Conservation (phyloP, 805 yeast species). For the Schwanniomyces polymorphus region DNA sequence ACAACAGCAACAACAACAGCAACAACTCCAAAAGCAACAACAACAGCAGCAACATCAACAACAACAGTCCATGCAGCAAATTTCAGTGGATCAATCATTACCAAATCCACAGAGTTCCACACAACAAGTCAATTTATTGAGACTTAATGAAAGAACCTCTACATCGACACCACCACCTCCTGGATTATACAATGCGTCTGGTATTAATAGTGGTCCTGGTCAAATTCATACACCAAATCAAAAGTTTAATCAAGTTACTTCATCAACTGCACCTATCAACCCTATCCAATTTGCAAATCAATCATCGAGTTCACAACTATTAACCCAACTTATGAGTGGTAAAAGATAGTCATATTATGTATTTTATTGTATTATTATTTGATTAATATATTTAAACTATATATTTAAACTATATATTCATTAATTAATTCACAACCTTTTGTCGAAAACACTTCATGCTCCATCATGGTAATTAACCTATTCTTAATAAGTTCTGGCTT, state of each 20-base stretch:
- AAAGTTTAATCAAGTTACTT: background rate
- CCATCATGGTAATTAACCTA: conserved; percentile 18
- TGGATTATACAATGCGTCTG: conserved; percentile 49
- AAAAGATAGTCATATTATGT: conserved; percentile 39
- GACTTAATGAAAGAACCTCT: conserved; percentile 29
- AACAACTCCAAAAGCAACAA: conserved; percentile 24
- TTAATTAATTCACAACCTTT: conserved; percentile 4
- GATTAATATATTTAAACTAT: background rate
- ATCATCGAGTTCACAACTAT: conserved; percentile 73
- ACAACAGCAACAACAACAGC: conserved; percentile 33
- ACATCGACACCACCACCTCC: conserved; percentile 73
- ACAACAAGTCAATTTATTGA: conserved; percentile 26
- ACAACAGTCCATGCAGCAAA: background rate
- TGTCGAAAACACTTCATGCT: conserved; percentile 15
- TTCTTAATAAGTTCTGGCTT: conserved; percentile 7
- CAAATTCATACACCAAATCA: background rate
- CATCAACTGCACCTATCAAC: conserved; percentile 2
- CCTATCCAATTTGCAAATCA: conserved; percentile 7
- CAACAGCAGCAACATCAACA: conserved; percentile 4
- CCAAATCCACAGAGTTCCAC: conserved; percentile 7
- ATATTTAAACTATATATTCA: background rate
- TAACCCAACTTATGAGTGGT: conserved; percentile 84
- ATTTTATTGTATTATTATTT: background rate
- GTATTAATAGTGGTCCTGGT: conserved; percentile 1
- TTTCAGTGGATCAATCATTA: conserved; percentile 1